A percentile compares a stretch with the other conserved stretches of the same genome.
phyloP scores from a whole-genome alignment of 2,329 filamentous ascomycete genomes.

The Massarina eburnea region DNA sequence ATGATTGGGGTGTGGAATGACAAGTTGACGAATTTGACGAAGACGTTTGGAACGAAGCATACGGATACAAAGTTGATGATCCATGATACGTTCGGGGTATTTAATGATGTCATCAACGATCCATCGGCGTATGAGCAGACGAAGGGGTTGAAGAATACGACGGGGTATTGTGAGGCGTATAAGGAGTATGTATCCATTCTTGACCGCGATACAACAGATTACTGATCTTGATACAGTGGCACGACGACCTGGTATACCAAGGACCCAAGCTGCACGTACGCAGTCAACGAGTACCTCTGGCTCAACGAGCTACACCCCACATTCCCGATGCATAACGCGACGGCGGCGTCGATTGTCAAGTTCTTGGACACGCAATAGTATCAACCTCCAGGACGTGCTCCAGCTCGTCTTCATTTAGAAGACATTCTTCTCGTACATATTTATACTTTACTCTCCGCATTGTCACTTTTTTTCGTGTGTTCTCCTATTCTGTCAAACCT shows the following conservation, averaged over 20 bases:
- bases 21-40: slow-evolving; percentile 47
- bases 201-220: neutral
- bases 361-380: too few relatives aligned
- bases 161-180: slow-evolving; percentile 58
- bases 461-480: neutral
- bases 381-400: too few relatives aligned
- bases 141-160: slow-evolving; percentile 57
- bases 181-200: slow-evolving; percentile 42
- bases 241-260: slow-evolving; percentile 43
- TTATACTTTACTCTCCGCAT: neutral
- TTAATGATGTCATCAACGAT: slow-evolving; percentile 55
- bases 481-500: too few relatives aligned
- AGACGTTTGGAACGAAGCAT: slow-evolving; percentile 39
- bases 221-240: slow-evolving; percentile 25
- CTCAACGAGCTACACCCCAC: slow-evolving; percentile 66
- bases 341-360: slow-evolving; percentile 49
- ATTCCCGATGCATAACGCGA: slow-evolving; percentile 61
- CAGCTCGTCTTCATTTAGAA: too few relatives aligned
- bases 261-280: slow-evolving; percentile 51
- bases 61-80: slow-evolving; percentile 52
- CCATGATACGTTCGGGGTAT: slow-evolving; percentile 58
- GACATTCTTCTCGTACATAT: neutral
- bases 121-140: slow-evolving; percentile 55
- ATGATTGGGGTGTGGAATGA: slow-evolving; percentile 58
- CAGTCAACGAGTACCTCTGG: slow-evolving; percentile 67